phyloP scores from a whole-genome alignment of 2,329 filamentous ascomycete species.

The Furcasterigmium sp. region DNA sequence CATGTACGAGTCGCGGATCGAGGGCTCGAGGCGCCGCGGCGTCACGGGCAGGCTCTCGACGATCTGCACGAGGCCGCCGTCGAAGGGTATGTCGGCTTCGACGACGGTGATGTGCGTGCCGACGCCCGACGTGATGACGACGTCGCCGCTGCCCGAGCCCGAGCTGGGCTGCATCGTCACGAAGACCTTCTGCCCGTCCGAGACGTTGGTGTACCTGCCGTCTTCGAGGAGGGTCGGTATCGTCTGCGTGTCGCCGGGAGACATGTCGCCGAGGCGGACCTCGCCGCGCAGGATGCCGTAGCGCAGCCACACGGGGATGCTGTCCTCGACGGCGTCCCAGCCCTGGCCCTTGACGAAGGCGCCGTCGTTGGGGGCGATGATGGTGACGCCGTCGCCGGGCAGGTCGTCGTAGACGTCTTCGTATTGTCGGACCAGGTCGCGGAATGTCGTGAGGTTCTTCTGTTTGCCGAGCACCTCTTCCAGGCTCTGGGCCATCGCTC shows the following conservation, averaged over 20 bases:
- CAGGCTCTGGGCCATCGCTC: conserved; percentile 24
- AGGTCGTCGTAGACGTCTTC: conserved; percentile 37
- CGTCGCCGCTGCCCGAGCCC: no score
- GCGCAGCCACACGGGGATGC: conserved; percentile 43
- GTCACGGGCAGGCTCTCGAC: conserved; percentile 46
- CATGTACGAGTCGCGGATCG: conserved; percentile 9
- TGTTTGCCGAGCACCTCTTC: conserved; percentile 32
- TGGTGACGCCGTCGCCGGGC: conserved; percentile 38
- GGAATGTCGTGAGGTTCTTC: conserved; percentile 37
- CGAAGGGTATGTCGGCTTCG: conserved; percentile 38
- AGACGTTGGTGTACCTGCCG: conserved; percentile 39
- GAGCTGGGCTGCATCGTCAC: conserved; percentile 36
- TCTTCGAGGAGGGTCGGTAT: conserved; percentile 38
- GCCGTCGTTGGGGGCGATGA: conserved; percentile 53
- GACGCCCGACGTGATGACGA: conserved; percentile 18
- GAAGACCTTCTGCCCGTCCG: conserved; percentile 41
- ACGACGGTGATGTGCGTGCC: conserved; percentile 36
- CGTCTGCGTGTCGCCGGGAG: conserved; percentile 29
- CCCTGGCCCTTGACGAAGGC: conserved; percentile 38
- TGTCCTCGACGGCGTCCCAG: conserved; percentile 35
- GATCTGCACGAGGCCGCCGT: conserved; percentile 45
- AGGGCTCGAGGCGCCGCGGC: conserved; percentile 21
- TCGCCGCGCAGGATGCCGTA: conserved; percentile 57
- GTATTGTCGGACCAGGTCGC: conserved; percentile 39
- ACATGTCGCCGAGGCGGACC: conserved; percentile 33